phyloP scores from a whole-genome alignment of 2,329 filamentous ascomycete species.

The Colletotrichum ledebouriae region DNA sequence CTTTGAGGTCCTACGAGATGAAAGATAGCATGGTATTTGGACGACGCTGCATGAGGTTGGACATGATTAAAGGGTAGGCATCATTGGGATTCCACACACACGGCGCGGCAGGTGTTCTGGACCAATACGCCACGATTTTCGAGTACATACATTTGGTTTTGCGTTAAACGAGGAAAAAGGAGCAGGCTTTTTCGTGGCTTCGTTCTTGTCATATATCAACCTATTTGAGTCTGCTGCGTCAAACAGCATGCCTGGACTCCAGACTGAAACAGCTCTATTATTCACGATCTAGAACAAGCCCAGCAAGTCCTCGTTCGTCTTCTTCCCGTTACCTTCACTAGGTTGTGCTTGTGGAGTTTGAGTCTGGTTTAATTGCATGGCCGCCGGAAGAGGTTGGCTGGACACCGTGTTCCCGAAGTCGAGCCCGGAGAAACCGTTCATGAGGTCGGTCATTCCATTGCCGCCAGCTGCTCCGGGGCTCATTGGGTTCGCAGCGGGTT shows the following conservation, averaged over 20 bases:
- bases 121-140: conserved; percentile 11
- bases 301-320: conserved; percentile 72
- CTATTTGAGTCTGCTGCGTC: conserved; percentile 36
- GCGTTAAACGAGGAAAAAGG: conserved; percentile 27
- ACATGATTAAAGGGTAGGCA: conserved; percentile 8
- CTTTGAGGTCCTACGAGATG: not conserved
- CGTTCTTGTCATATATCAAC: conserved; percentile 43
- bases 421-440: conserved; percentile 89
- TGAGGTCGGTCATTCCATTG: conserved; percentile 85
- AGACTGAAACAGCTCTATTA: conserved; percentile 23
- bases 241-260: conserved; percentile 41
- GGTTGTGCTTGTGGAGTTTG: conserved; percentile 49
- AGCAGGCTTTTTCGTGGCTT: conserved; percentile 41
- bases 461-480: conserved; percentile 48
- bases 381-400: conserved; percentile 74
- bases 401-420: conserved; percentile 72
- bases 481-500: conserved; percentile 48
- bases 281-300: conserved; percentile 54
- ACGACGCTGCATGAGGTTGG: conserved; percentile 12
- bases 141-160: conserved; percentile 19
- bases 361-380: conserved; percentile 65
- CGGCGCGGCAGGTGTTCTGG: conserved; percentile 31
- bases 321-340: conserved; percentile 60
- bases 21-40: conserved; percentile 6
- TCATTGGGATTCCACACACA: conserved; percentile 10